phyloP scores from a whole-genome alignment of 2,329 filamentous ascomycete genomes.

The Neobulgaria alba region DNA sequence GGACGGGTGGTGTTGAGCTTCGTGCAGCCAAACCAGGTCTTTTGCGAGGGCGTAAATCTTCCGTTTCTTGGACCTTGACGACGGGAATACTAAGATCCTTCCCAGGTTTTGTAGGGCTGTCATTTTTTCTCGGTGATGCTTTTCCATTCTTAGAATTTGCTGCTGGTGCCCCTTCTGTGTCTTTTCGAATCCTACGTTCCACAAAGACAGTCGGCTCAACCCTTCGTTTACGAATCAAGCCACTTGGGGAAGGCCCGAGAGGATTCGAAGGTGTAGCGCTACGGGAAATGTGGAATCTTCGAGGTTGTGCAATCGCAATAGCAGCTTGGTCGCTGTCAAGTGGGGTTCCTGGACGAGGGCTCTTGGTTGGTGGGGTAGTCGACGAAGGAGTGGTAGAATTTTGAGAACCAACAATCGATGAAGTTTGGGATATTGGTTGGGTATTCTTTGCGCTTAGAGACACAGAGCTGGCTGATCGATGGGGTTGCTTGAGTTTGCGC shows the following conservation, averaged over 20 bases:
- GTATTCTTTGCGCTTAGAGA: conserved; percentile 1
- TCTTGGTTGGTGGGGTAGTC: neutral
- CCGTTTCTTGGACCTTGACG: neutral
- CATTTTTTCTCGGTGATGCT: neutral
- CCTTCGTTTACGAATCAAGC: conserved; percentile 14
- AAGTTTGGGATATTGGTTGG: neutral
- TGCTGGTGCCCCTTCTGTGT: neutral
- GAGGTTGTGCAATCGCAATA: conserved; percentile 28
- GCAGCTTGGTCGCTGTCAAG: neutral
- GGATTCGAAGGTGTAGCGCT: conserved; percentile 26
- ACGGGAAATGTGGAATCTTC: conserved; percentile 48
- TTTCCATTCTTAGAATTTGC: neutral
- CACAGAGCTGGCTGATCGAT: conserved; percentile 10
- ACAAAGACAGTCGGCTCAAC: conserved; percentile 41
- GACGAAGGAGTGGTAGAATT: neutral
- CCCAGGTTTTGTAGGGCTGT: neutral
- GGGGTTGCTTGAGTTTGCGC: conserved; percentile 17
- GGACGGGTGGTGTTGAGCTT: conserved; percentile 7
- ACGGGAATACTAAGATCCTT: neutral
- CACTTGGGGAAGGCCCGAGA: neutral
- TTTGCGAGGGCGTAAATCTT: conserved; percentile 14
- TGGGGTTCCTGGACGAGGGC: conserved; percentile 1
- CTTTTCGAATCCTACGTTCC: conserved; percentile 35
- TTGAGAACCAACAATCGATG: too few relatives aligned
- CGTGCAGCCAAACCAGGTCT: conserved; percentile 21